These are phyloP conservation scores for Leccinum subgranulosum DNA, from an alignment of 768 basidiomycete species.

Conservation along the genomic window DNA sequence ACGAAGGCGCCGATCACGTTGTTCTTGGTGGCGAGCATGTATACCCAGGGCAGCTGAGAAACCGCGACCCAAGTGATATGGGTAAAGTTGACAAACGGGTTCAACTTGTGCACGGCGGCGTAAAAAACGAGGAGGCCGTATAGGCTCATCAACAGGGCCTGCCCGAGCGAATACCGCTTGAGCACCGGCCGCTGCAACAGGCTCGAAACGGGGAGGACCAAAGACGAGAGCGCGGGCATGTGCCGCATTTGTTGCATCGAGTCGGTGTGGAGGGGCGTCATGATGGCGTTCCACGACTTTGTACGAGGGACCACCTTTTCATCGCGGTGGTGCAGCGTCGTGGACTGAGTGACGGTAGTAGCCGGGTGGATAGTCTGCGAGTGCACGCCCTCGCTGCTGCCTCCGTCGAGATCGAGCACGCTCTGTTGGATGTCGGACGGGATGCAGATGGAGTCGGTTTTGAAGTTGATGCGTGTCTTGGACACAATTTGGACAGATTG, in stretches of 20 bases:
- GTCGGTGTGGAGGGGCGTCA: background rate
- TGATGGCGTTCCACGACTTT: background rate
- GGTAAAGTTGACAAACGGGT: slow-evolving; percentile 46
- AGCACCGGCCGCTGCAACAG: slow-evolving; percentile 42
- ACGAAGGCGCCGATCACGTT: slow-evolving; percentile 55
- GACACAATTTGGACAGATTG: slow-evolving; percentile 13
- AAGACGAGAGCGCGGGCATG: slow-evolving; percentile 36
- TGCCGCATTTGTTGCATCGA: slow-evolving; percentile 24
- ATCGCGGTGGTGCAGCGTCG: background rate
- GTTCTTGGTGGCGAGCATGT: slow-evolving; percentile 68
- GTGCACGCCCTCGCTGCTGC: slow-evolving; percentile 11
- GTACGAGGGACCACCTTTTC: slow-evolving; percentile 15
- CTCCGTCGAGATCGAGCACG: slow-evolving; percentile 17
- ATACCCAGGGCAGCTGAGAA: slow-evolving; percentile 62
- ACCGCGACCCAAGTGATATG: slow-evolving; percentile 52
- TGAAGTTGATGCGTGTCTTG: slow-evolving; percentile 9
- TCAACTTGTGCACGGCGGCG: slow-evolving; percentile 49
- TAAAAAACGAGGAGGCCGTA: slow-evolving; percentile 48
- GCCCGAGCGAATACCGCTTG: slow-evolving; percentile 51
- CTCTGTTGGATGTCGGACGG: slow-evolving; percentile 11
- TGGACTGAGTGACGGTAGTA: background rate
- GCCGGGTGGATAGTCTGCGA: background rate
- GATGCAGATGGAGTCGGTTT: slow-evolving; percentile 12
- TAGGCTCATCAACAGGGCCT: slow-evolving; percentile 40
- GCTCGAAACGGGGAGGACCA: slow-evolving; percentile 42